These are phyloP conservation scores for Colletotrichum tropicicola DNA, from an alignment of 2,329 filamentous ascomycete species.

Conservation along the genomic window DNA sequence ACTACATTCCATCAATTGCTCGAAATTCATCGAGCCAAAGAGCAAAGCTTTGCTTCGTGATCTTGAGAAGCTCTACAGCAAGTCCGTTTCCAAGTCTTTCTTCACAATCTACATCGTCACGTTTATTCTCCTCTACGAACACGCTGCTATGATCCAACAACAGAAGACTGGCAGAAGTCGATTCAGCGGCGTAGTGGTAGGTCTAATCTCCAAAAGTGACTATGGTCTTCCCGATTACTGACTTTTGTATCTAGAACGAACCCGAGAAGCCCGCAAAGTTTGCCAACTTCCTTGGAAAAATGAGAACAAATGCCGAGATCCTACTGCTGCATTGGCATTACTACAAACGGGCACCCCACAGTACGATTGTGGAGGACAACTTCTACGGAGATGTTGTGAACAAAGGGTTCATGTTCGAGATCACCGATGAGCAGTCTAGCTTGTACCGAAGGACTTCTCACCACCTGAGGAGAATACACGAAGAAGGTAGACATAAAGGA, in stretches of 20 bases:
- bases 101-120: constrained; percentile 47
- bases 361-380: neutral
- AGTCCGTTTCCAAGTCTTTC: constrained; percentile 34
- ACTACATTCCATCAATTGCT: constrained; percentile 52
- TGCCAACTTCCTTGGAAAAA: neutral
- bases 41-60: constrained; percentile 43
- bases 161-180: neutral
- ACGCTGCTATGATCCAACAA: neutral
- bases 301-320: constrained; percentile 56
- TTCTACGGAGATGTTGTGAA: constrained; percentile 8
- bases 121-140: constrained; percentile 50
- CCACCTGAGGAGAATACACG: neutral
- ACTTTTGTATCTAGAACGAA: neutral
- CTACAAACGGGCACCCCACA: constrained; percentile 37
- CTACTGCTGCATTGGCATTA: constrained; percentile 61
- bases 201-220: neutral
- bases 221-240: no score
- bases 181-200: neutral
- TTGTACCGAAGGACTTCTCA: neutral
- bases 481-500: neutral
- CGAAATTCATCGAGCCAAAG: constrained; percentile 44
- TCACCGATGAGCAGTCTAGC: neutral
- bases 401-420: neutral
- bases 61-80: constrained; percentile 40
- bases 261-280: neutral